Evolutionary conservation across 352 stramenopile species (phyloP).

Genomic region (Pythium plurisporium): DNA sequence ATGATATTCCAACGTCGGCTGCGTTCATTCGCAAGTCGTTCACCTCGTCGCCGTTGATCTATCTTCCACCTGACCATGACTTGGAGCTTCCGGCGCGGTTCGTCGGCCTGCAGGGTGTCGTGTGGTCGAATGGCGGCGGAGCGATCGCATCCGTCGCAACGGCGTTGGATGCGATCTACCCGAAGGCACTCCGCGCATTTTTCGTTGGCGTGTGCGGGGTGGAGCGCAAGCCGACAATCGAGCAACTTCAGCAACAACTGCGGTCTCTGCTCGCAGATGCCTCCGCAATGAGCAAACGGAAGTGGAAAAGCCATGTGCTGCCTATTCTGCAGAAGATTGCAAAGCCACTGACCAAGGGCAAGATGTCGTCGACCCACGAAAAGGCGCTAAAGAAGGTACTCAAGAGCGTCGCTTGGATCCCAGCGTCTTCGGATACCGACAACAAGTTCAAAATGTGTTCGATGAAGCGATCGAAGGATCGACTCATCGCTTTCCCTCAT

Average conservation of each 20-base stretch:
- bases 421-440: not conserved
- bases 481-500: slow-evolving; percentile 18
- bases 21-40: slow-evolving; percentile 14
- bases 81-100: not conserved
- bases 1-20: slow-evolving; percentile 2
- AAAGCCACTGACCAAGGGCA: slow-evolving; percentile 40
- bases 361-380: slow-evolving; percentile 32
- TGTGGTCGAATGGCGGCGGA: slow-evolving; percentile 18
- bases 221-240: slow-evolving; percentile 50
- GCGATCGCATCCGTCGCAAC: slow-evolving; percentile 21
- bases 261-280: not conserved
- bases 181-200: slow-evolving; percentile 45
- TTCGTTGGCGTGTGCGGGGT: slow-evolving; percentile 66
- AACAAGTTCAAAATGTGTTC: slow-evolving; percentile 3
- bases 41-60: slow-evolving; percentile 1
- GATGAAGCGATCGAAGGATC: slow-evolving; percentile 21
- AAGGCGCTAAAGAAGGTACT: slow-evolving; percentile 37
- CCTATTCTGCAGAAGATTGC: slow-evolving; percentile 39
- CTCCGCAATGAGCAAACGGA: slow-evolving; percentile 2
- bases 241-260: slow-evolving; percentile 29
- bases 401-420: slow-evolving; percentile 16
- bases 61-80: slow-evolving; percentile 1
- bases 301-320: slow-evolving; percentile 27
- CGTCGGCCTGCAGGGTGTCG: not conserved
- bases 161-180: slow-evolving; percentile 48